phyloP scores from a whole-genome alignment of 2,329 filamentous ascomycete genomes.

The Bipolaris cookei region DNA sequence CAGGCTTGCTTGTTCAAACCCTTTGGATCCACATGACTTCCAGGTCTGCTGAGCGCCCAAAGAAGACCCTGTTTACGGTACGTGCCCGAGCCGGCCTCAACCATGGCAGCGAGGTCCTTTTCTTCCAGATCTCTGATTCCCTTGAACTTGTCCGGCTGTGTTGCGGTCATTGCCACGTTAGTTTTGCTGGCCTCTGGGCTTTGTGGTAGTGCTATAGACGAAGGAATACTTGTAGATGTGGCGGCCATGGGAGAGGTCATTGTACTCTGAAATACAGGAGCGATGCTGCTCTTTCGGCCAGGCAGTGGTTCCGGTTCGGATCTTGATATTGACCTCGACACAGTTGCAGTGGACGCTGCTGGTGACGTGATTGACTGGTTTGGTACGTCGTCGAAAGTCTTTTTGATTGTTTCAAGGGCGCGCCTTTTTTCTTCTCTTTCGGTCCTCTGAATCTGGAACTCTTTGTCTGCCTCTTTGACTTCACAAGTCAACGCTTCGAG shows the following conservation, averaged over 20 bases:
- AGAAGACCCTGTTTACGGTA: conserved; percentile 91
- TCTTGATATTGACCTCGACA: conserved; percentile 27
- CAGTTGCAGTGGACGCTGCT: conserved; percentile 33
- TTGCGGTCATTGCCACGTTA: conserved; percentile 33
- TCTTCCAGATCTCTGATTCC: conserved; percentile 93
- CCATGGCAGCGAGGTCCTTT: conserved; percentile 58
- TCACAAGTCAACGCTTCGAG: conserved; percentile 86
- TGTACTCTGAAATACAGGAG: conserved; percentile 45
- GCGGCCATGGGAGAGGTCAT: conserved; percentile 38
- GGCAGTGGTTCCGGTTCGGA: conserved; percentile 35
- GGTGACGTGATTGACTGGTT: conserved; percentile 29
- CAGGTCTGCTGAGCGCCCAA: conserved; percentile 92
- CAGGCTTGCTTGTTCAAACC: conserved; percentile 96
- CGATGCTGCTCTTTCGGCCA: conserved; percentile 42
- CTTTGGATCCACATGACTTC: conserved; percentile 92
- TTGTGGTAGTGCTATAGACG: conserved; percentile 33
- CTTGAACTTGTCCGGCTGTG: conserved; percentile 72
- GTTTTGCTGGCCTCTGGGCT: conserved; percentile 40
- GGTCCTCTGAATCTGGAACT: conserved; percentile 93
- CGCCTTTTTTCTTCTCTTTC: conserved; percentile 94
- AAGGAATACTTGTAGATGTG: conserved; percentile 33
- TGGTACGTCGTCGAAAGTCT: conserved; percentile 44
- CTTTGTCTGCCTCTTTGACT: conserved; percentile 92
- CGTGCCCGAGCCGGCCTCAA: conserved; percentile 63
- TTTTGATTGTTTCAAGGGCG: conserved; percentile 85